Conservation (phyloP, 805 yeast species). For the Starmerella riodocensis region DNA sequence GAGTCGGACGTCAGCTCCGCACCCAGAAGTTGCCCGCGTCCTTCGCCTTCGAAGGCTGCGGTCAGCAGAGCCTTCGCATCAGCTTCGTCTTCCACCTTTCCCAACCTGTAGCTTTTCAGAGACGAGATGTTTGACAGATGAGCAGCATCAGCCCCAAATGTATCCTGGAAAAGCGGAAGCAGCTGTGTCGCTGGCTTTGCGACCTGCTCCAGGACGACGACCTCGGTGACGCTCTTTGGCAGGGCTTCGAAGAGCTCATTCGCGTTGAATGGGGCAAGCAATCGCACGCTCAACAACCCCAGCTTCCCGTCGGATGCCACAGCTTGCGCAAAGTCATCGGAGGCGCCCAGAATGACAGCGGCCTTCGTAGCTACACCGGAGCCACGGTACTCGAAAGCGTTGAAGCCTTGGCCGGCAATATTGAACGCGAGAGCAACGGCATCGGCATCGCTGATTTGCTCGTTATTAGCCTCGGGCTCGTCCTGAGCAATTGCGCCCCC, state of each 20-base stretch:
- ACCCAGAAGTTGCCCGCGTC: conserved; percentile 12
- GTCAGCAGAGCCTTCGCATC: conserved; percentile 27
- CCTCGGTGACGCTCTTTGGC: conserved; percentile 41
- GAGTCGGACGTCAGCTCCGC: neutral
- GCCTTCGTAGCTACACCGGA: conserved; percentile 35
- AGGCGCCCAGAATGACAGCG: conserved; percentile 52
- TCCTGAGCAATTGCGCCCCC: conserved; percentile 19
- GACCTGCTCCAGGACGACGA: conserved; percentile 60
- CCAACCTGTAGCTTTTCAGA: conserved; percentile 46
- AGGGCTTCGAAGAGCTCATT: conserved; percentile 36
- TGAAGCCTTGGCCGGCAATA: conserved; percentile 28
- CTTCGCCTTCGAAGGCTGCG: conserved; percentile 2
- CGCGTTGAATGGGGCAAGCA: conserved; percentile 62
- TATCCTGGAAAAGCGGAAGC: conserved; percentile 63
- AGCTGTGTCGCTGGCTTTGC: conserved; percentile 34
- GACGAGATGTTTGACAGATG: conserved; percentile 20
- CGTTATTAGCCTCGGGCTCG: conserved; percentile 2
- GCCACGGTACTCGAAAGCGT: conserved; percentile 35
- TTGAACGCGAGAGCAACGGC: conserved; percentile 23
- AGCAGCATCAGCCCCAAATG: conserved; percentile 41
- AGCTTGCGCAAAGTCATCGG: conserved; percentile 30
- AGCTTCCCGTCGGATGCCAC: conserved; percentile 25
- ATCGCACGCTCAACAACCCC: conserved; percentile 46
- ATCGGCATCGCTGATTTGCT: neutral
- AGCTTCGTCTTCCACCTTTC: conserved; percentile 31